Percentiles rank a stretch among this genome's conserved stretches.
phyloP scores from a whole-genome alignment of 176 grass and related monocot species.

The bread wheat (Triticum aestivum) region DNA sequence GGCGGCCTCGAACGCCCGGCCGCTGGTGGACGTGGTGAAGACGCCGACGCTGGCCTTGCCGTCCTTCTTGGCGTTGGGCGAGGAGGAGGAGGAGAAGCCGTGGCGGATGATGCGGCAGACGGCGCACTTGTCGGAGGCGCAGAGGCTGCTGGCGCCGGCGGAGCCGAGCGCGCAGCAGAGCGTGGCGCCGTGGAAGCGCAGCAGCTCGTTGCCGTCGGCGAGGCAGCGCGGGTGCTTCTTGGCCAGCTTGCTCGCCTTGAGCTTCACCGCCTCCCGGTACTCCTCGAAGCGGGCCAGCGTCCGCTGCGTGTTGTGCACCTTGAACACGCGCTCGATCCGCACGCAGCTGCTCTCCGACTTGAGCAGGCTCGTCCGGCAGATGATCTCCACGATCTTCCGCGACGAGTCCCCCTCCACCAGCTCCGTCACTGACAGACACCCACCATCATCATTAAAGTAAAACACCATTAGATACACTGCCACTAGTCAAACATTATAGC shows the following conservation, averaged over 20 bases:
- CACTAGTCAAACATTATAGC: not conserved
- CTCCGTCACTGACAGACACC: slow-evolving; percentile 64
- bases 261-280: slow-evolving; percentile 85
- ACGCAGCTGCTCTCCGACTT: slow-evolving; percentile 84
- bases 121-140: slow-evolving; percentile 61
- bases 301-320: slow-evolving; percentile 98
- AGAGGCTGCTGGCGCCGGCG: slow-evolving; percentile 47
- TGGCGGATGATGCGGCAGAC: slow-evolving; percentile 78
- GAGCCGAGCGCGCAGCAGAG: slow-evolving; percentile 56
- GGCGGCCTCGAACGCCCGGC: slow-evolving; percentile 62
- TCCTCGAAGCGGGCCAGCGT: slow-evolving; percentile 88
- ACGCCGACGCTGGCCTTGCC: slow-evolving; percentile 49
- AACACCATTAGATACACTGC: not conserved
- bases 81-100: slow-evolving; percentile 45
- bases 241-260: slow-evolving; percentile 75
- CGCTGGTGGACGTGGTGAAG: slow-evolving; percentile 86
- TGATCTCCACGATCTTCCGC: slow-evolving; percentile 96
- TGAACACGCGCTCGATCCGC: slow-evolving; percentile 84
- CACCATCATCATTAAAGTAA: no score
- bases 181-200: slow-evolving; percentile 84
- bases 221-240: slow-evolving; percentile 93
- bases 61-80: slow-evolving; percentile 26
- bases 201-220: slow-evolving; percentile 87
- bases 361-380: slow-evolving; percentile 85
- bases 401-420: slow-evolving; percentile 95